Evolutionary conservation across 805 yeast species (phyloP).

Genomic region (Candida railenensis): DNA sequence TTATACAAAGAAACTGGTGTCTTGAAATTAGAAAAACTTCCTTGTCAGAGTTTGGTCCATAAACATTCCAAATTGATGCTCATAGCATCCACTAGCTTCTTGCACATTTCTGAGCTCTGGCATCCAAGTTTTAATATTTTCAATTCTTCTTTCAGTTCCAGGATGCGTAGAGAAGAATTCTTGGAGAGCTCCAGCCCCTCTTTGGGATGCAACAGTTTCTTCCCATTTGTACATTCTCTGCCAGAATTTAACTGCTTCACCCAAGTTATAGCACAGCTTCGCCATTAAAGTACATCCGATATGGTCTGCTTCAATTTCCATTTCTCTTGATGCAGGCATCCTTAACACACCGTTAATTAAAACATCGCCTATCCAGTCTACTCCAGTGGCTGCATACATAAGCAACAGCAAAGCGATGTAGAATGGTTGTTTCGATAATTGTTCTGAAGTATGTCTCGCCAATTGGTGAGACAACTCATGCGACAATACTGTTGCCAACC

Average conservation of each 20-base stretch:
- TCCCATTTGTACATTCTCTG: slow-evolving; percentile 60
- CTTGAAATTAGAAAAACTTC: slow-evolving; percentile 1
- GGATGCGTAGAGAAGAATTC: slow-evolving; percentile 91
- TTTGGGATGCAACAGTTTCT: slow-evolving; percentile 29
- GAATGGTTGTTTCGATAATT: slow-evolving; percentile 73
- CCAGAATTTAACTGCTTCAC: slow-evolving; percentile 79
- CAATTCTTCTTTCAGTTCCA: slow-evolving; percentile 67
- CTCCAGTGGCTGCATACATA: slow-evolving; percentile 62
- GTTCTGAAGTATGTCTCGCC: slow-evolving; percentile 89
- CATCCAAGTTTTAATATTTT: slow-evolving; percentile 67
- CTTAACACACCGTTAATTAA: slow-evolving; percentile 56
- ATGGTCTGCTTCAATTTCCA: slow-evolving; percentile 96
- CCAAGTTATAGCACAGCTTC: slow-evolving; percentile 80
- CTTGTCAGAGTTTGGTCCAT: slow-evolving; percentile 6
- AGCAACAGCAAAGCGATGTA: slow-evolving; percentile 53
- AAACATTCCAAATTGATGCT: slow-evolving; percentile 18
- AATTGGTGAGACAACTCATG: slow-evolving; percentile 95
- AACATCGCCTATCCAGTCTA: slow-evolving; percentile 50
- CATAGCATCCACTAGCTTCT: slow-evolving; percentile 42
- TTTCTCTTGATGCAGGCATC: slow-evolving; percentile 85
- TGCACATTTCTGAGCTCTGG: slow-evolving; percentile 50
- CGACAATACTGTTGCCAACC: slow-evolving; percentile 89
- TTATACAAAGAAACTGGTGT: too few species aligned
- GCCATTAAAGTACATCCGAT: slow-evolving; percentile 93
- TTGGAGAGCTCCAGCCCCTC: slow-evolving; percentile 39